Base-by-base conservation (phyloP, 2,329 filamentous ascomycete species). In the Chaetomium sp. region DNA sequence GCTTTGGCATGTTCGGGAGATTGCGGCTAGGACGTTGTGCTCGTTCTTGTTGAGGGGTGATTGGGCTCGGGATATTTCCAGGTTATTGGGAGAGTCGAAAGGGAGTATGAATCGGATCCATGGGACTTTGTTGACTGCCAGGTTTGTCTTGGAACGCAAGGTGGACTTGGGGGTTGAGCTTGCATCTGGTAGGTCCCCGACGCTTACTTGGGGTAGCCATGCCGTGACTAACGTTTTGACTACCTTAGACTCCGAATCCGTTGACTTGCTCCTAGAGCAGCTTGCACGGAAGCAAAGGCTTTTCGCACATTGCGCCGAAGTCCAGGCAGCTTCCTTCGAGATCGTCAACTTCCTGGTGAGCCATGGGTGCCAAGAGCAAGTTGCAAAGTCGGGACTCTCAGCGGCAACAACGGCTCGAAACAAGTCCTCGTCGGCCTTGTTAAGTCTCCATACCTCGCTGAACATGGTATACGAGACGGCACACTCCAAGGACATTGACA, bases 1-100 rank as follows among this genome's bases (percentile, higher is more conserved):
- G 0, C 80, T 89, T 14, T 94, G 89, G 89, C 87, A 91, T 66
- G 82, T 94, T 6, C 78, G 89, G 49, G 88, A 92, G 64, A 89
- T 91, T 68, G 87, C 89, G 0, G 88, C 89, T 0, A 79, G 87
- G 12, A 89, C 88, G 0, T 74, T 89, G 10, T 84, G 82, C 65
- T 84, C 82, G 0, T 82, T 86, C 58, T 70, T 85, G 27, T 68
- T 84, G 1, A 73, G 76, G 14, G 69, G 75, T 3, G 69, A 73
- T 32, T 84, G 80, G 79, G 66, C 78, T 0, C 62, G 63, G 8
- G 67, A 67, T 1, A 66, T 82, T 4, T 67, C 66, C 33, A 56
- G 59, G 11, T 65, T 79, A 2, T 67, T 79, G 8, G 59, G 58
- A 4, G 61, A 67, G 6, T 64, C 68, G 40, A 38, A 44, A 1